Base-by-base conservation (phyloP, 2,329 filamentous ascomycete genomes). In the Coleophoma cylindrospora region DNA sequence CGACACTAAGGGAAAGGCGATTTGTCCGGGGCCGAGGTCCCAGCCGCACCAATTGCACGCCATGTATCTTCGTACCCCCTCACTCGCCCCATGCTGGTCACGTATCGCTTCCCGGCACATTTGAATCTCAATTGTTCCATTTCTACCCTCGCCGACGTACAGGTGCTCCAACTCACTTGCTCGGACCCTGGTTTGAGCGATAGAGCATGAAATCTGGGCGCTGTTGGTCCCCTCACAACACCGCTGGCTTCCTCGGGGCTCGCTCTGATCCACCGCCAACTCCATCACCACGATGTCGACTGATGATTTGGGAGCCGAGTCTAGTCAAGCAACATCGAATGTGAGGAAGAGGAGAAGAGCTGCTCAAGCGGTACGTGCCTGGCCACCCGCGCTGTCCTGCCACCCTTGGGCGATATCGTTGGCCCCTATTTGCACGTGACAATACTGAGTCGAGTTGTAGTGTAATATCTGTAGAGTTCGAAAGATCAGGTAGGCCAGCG, bases 391-490 rank as follows among this genome's bases (percentile, higher is more conserved):
- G 43, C 40, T 13, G 43, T 15, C 22, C 40, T 33, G n/a, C 50
- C 43, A n/a, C 9, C 27, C 27, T 27, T 2, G 4, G 9, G 27
- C 27, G 27, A 27, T 27, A 27, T 27, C 27, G 27, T 27, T 27
- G 27, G 27, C 9, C 3, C 9, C n/a, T 17, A 41, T 13, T 12
- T 41, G 15, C 40, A 19, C 22, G 40, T 17, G 14, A 17, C 12
- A 12, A 21, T 17, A 41, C 45, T 51, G 50, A 52, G 37, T 22
- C 36, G 47, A 19, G n/a, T 21, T 4, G 32, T 50, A 76, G 74
- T 76, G 74, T 51, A 73, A 77, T 56, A 62, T 68, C 7, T 77
- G 74, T 59, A 67, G 74, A 50, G 64, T 67, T 47, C 67, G 71
- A 49, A 76, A 76, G 63, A 74, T 74, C 49, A 68, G 73, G 74